Evolutionary conservation across 2,329 filamentous ascomycete species (phyloP).

Genomic region (Apiospora pterosperma): DNA sequence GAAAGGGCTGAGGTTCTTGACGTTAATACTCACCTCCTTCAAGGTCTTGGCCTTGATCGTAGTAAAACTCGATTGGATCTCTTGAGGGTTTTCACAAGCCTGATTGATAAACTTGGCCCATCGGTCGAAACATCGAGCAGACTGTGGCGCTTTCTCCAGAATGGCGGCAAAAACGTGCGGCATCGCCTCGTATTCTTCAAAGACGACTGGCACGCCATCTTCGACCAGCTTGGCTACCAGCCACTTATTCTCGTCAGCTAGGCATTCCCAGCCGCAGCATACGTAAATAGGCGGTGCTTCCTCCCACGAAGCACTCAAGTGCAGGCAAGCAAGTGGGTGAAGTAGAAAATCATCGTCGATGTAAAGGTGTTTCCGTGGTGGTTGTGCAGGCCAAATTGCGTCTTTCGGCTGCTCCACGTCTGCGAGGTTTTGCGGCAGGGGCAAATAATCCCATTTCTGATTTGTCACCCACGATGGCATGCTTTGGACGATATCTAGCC

Average conservation of each 20-base stretch:
- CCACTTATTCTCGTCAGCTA: conserved; percentile 64
- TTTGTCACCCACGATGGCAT: conserved; percentile 53
- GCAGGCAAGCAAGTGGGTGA: conserved; percentile 67
- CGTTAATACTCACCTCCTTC: conserved; percentile 43
- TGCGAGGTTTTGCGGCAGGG: conserved; percentile 35
- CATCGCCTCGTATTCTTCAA: conserved; percentile 77
- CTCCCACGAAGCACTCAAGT: conserved; percentile 57
- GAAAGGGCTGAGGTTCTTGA: conserved; percentile 39
- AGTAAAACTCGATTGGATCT: conserved; percentile 38
- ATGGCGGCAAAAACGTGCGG: conserved; percentile 69
- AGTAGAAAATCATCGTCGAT: conserved; percentile 48
- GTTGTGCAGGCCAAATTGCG: conserved; percentile 53
- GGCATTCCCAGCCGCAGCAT: conserved; percentile 66
- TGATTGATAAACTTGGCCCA: conserved; percentile 55
- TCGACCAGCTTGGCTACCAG: conserved; percentile 52
- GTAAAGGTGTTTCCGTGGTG: conserved; percentile 53
- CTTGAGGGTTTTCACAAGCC: conserved; percentile 31
- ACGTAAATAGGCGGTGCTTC: conserved; percentile 65
- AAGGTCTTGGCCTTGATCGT: conserved; percentile 48
- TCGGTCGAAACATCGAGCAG: conserved; percentile 49
- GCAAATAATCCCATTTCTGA: conserved; percentile 61
- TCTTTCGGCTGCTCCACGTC: conserved; percentile 40
- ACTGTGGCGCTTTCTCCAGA: conserved; percentile 42
- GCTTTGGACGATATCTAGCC: conserved; percentile 67
- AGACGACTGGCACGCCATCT: conserved; percentile 60